Conservation (phyloP, 164 flowering plant species). For the Macadamia tetraphylla region DNA sequence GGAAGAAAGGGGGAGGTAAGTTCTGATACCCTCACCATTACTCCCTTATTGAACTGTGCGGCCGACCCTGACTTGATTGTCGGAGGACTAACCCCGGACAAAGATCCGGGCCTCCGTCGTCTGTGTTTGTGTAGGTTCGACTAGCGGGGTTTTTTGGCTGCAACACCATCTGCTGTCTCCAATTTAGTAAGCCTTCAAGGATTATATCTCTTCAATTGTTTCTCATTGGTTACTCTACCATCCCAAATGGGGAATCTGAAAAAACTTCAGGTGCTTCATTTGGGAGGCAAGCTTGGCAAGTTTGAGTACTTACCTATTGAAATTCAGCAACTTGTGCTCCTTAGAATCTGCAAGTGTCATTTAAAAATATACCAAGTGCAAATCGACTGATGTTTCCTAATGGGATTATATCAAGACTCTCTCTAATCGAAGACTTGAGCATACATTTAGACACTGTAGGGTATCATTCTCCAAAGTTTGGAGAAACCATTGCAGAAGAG, state of each 20-base stretch:
- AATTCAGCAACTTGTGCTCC: not conserved
- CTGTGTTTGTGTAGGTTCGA: no score
- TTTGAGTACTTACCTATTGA: not conserved
- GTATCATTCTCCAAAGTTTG: no score
- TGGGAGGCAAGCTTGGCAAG: slow-evolving; percentile 1
- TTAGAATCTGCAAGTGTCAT: not conserved
- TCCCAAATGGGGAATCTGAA: not conserved
- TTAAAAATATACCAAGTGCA: not conserved
- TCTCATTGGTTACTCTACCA: not conserved
- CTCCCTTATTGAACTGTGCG: no score
- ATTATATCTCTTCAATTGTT: slow-evolving; percentile 7
- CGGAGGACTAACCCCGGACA: slow-evolving; percentile 10
- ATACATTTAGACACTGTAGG: not conserved
- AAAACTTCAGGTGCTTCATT: slow-evolving; percentile 6
- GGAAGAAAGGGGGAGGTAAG: no score
- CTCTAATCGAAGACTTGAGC: not conserved
- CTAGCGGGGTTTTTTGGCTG: no score
- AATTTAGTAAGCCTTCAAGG: slow-evolving; percentile 4
- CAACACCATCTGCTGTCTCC: slow-evolving; percentile 11
- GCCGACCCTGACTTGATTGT: slow-evolving; percentile 1
- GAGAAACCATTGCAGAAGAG: not conserved
- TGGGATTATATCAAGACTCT: not conserved
- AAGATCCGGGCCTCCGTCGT: not conserved
- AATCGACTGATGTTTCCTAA: not conserved
- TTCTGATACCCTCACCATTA: not conserved